Evolutionary conservation across 1,284 basidiomycete species (phyloP), one percentile per base, ranked within the genome.

Genomic region (Ustilago curta): DNA sequence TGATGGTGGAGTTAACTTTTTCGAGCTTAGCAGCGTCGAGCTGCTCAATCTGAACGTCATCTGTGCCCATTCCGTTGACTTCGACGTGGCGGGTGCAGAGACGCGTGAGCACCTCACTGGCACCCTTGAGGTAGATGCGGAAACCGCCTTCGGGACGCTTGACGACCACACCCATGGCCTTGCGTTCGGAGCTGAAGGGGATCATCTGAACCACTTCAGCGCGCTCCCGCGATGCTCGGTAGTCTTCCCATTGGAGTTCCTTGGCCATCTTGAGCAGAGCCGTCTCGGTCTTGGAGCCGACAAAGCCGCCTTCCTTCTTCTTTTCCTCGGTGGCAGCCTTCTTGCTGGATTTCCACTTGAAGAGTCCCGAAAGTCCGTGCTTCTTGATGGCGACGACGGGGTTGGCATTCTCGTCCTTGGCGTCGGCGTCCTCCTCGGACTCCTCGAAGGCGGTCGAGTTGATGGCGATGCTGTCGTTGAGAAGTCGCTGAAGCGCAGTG

Each of bases 211-310:
- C 87, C 47, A 95, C 86, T 21, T 90, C 85, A 29, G 92, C 91
- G 5, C 82, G 77, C 14, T 92, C 91, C 44, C 95, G 89, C 11
- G 89, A 89, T 54, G 88, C 82, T 80, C 88, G 89, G 87, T 93
- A 96, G 79, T 91, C 87, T 8, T 87, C 86, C 95, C 96, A 99
- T 8, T 88, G 87, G 50, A 93, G 90, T 55, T 93, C 90, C 87
- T 92, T 91, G n/a, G 93, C 93, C 79, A 98, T 94, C 76, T 91
- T 89, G 23, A 99, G 88, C 25, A 99, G 88, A 1, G 96, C 96
- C 0, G 92, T 94, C 87, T 99, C 96, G 8, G 96, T 98, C 89
- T 99, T 98, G 87, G 90, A 94, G 7, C 97, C 96, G 54, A 97
- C 89, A 82, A 98, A 97, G 23, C 89, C 87, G 39, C 86, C 78